phyloP scores from a whole-genome alignment of 176 grass and related monocot species.

The Raddia distichophylla region DNA sequence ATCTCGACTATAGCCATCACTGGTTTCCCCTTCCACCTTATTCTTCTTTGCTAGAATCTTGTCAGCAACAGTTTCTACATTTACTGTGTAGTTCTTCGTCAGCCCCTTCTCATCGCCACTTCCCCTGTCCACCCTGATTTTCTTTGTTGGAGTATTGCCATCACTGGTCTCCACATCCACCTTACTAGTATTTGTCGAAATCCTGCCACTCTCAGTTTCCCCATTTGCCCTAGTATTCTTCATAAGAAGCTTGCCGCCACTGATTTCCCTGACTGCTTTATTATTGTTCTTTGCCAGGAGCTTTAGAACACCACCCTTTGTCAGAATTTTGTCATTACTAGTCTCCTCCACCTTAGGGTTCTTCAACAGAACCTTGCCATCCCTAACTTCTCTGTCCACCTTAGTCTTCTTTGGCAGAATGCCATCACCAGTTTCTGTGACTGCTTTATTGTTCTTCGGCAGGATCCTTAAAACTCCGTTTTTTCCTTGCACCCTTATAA shows the following conservation, averaged over 20 bases:
- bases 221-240: conserved; percentile 19
- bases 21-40: conserved; percentile 34
- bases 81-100: conserved; percentile 15
- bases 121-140: conserved; percentile 14
- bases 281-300: conserved; percentile 30
- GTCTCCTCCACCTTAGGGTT: conserved; percentile 27
- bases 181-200: conserved; percentile 21
- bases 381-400: conserved; percentile 13
- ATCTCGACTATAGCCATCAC: background rate
- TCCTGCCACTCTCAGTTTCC: conserved; percentile 5
- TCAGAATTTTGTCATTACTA: conserved; percentile 26
- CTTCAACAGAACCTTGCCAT: conserved; percentile 26
- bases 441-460: conserved; percentile 24
- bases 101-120: conserved; percentile 20
- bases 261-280: conserved; percentile 30
- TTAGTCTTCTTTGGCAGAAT: conserved; percentile 14
- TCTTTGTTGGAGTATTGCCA: conserved; percentile 34
- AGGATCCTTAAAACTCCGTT: conserved; percentile 57
- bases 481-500: conserved; percentile 58
- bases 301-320: conserved; percentile 44
- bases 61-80: conserved; percentile 34
- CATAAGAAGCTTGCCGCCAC: conserved; percentile 19
- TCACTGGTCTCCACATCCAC: conserved; percentile 16
- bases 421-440: conserved; percentile 20
- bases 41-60: conserved; percentile 24